Conservation (phyloP, 148 eudicot species). For the Diospyros lotus region DNA sequence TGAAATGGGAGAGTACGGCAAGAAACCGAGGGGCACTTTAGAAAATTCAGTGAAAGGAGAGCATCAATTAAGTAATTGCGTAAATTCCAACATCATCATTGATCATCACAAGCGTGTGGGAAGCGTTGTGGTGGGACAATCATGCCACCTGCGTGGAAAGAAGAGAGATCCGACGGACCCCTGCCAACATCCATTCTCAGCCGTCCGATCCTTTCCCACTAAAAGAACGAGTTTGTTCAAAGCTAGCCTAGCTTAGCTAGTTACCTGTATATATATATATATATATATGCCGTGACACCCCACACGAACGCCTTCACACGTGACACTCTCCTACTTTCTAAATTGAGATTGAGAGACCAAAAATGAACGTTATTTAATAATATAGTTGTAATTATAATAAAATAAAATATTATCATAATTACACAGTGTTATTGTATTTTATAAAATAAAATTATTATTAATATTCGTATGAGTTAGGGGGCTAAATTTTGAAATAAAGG, state of each 20-base stretch:
- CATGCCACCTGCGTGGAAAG: conserved; percentile 1
- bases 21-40: neutral
- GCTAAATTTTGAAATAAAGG: no score
- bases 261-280: no score
- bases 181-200: neutral
- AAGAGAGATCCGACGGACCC: neutral
- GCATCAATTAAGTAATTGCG: neutral
- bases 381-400: no score
- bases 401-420: no score
- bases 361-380: no score
- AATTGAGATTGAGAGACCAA: neutral
- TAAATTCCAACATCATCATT: neutral
- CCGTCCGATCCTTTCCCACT: neutral
- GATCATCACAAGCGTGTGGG: neutral
- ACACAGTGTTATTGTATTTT: no score
- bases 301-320: conserved; percentile 1
- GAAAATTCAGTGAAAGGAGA: neutral
- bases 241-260: no score
- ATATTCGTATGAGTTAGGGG: no score
- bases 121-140: conserved; percentile 4
- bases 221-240: neutral
- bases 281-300: neutral
- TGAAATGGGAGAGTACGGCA: no score
- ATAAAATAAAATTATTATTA: no score
- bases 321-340: neutral